These are phyloP conservation scores for Betula pendula DNA, from an alignment of 306 rosid genomes.

Conservation along the genomic window DNA sequence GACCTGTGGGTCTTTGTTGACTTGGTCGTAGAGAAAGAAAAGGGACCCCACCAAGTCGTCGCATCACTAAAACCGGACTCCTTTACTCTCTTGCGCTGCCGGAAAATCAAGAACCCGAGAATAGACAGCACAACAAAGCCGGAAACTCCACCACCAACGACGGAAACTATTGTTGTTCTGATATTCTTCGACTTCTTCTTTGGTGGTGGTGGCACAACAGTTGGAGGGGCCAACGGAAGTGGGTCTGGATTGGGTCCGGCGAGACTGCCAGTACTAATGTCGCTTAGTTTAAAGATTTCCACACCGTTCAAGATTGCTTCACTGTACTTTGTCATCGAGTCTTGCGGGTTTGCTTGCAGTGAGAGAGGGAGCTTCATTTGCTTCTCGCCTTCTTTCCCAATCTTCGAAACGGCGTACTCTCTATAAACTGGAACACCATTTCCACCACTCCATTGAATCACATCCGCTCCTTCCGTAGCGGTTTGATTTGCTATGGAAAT, in stretches of 20 bases:
- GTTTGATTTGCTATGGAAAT: constrained; percentile 41
- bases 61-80: not conserved
- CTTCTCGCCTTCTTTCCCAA: not conserved
- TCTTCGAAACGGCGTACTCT: not conserved
- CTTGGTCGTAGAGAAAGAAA: not conserved
- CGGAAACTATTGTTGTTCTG: rapidly evolving
- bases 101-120: constrained; percentile 1
- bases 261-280: not conserved
- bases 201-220: not conserved
- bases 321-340: not conserved
- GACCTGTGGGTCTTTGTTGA: not conserved
- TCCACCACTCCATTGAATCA: not conserved
- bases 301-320: constrained; percentile 32
- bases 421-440: not conserved
- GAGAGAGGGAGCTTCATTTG: not conserved
- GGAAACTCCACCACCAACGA: not conserved
- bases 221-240: not conserved
- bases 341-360: constrained; percentile 6
- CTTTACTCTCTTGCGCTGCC: not conserved
- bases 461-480: not conserved
- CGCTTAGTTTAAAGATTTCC: constrained; percentile 28
- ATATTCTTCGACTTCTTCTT: not conserved
- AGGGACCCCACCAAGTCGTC: not conserved
- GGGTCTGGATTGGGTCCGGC: constrained; percentile 23
- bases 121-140: not conserved